A percentile compares a stretch with the other conserved stretches of the same genome.
phyloP scores from a whole-genome alignment of 345 rosid genomes.

The Populus nigra region DNA sequence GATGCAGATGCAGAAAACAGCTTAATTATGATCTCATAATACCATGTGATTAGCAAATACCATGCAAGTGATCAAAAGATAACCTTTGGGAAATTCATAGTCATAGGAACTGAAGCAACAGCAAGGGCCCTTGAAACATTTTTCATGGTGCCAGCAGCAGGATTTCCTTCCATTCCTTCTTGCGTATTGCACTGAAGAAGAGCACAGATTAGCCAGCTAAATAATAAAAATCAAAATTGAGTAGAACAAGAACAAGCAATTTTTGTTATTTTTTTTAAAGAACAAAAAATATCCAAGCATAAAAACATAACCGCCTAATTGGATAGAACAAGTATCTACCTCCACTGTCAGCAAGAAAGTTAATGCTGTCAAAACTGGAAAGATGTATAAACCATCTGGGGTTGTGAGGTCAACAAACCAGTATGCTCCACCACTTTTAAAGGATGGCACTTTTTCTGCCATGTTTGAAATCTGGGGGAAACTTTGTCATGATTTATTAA shows the following conservation, averaged over 20 bases:
- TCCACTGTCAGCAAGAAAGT: conserved; percentile 75
- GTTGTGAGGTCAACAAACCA: conserved; percentile 79
- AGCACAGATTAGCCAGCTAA: conserved; percentile 3
- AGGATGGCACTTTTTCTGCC: conserved; percentile 89
- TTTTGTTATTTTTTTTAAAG: neutral
- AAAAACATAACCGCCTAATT: neutral
- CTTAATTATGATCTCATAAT: neutral
- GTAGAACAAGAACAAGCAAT: neutral
- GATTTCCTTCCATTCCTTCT: conserved; percentile 93
- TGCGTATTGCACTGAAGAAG: conserved; percentile 62
- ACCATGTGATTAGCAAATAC: neutral
- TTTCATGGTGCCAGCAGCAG: conserved; percentile 52
- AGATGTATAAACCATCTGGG: conserved; percentile 63
- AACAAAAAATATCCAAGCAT: neutral
- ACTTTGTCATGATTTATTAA: neutral
- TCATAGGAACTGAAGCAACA: conserved; percentile 62
- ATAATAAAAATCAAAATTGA: neutral
- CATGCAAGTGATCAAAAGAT: neutral
- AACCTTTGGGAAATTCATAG: conserved; percentile 78
- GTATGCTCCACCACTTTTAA: conserved; percentile 72
- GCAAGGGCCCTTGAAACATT: conserved; percentile 60
- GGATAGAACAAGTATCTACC: conserved; percentile 40
- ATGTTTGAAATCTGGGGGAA: conserved; percentile 58
- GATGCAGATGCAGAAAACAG: neutral
- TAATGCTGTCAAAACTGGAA: conserved; percentile 66